Conservation (phyloP, 257 asterid genomes). For the Primulina eburnea region DNA sequence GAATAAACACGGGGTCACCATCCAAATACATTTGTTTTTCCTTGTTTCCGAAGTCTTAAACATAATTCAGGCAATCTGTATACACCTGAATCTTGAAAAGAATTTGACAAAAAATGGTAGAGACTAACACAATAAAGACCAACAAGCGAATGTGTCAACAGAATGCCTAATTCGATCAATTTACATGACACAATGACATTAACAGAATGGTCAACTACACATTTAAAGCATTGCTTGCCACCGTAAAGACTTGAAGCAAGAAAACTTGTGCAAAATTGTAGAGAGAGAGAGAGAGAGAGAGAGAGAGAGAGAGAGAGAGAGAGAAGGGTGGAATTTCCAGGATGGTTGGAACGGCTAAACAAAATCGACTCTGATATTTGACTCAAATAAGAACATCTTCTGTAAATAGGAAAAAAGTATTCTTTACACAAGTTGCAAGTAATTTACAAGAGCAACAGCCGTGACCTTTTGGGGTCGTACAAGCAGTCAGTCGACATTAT, state of each 20-base stretch:
- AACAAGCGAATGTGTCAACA: not conserved
- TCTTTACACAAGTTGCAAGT: slow-evolving; percentile 34
- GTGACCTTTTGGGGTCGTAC: slow-evolving; percentile 18
- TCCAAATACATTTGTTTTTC: not conserved
- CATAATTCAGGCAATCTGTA: not conserved
- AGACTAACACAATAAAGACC: slow-evolving; percentile 14
- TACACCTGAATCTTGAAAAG: slow-evolving; percentile 3
- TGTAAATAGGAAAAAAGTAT: not conserved
- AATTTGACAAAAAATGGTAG: not conserved
- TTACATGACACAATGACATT: not conserved
- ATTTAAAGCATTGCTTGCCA: slow-evolving; percentile 5
- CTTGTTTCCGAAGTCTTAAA: not conserved
- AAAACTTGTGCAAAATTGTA: not conserved
- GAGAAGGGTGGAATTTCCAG: too few relatives aligned
- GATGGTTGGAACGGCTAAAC: too few relatives aligned
- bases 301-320: too few relatives aligned
- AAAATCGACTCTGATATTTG: too few relatives aligned
- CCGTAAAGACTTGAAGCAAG: slow-evolving; percentile 1
- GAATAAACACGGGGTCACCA: not conserved
- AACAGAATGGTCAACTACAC: slow-evolving; percentile 4
- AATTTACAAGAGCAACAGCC: slow-evolving; percentile 29
- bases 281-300: too few relatives aligned
- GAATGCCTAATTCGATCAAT: not conserved
- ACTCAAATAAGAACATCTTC: not conserved
- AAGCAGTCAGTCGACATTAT: slow-evolving; percentile 14